Conservation (phyloP, 1,284 basidiomycete species). For the Schizophyllum commune region DNA sequence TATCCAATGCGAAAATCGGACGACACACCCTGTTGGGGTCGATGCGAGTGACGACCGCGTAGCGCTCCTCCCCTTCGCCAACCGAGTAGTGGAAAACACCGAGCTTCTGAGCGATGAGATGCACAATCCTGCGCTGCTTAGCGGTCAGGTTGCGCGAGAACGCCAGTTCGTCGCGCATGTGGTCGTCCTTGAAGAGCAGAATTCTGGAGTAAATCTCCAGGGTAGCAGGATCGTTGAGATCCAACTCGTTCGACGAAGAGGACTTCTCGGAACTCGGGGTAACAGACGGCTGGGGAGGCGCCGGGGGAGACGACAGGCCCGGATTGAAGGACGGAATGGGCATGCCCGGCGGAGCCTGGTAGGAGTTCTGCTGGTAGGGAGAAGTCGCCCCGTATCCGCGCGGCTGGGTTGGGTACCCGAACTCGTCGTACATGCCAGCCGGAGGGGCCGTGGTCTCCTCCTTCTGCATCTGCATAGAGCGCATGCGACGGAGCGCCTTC, state of each 20-base stretch:
- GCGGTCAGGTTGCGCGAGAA: constrained; percentile 84
- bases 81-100: constrained; percentile 92
- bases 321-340: constrained; percentile 52
- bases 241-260: constrained; percentile 63
- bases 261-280: constrained; percentile 57
- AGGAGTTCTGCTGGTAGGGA: constrained; percentile 50
- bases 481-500: constrained; percentile 97
- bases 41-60: constrained; percentile 87
- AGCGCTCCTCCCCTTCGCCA: constrained; percentile 87
- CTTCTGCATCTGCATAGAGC: constrained; percentile 90
- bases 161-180: constrained; percentile 94
- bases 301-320: constrained; percentile 35
- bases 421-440: constrained; percentile 59
- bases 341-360: constrained; percentile 54
- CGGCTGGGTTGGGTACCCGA: constrained; percentile 46
- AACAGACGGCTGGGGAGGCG: constrained; percentile 33
- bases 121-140: constrained; percentile 87
- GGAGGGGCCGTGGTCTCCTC: constrained; percentile 34
- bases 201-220: constrained; percentile 97
- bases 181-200: constrained; percentile 95
- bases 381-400: constrained; percentile 57
- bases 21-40: constrained; percentile 65
- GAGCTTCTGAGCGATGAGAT: constrained; percentile 93
- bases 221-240: constrained; percentile 93
- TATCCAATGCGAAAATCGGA: constrained; percentile 10